phyloP scores from a whole-genome alignment of 768 basidiomycete species.

The Collybia sp. region DNA sequence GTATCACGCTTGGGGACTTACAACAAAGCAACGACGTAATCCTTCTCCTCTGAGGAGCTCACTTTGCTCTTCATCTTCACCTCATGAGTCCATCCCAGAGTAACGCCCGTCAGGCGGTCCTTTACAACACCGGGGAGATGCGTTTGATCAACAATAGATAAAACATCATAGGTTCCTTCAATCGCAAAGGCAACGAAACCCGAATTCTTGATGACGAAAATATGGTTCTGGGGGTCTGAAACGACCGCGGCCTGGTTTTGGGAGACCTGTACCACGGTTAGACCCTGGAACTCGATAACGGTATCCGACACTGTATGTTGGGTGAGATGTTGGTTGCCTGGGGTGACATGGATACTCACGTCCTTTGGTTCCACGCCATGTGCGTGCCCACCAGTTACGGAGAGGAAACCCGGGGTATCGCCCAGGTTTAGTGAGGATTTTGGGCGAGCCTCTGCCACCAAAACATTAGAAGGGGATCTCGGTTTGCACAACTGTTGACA shows the following conservation, averaged over 20 bases:
- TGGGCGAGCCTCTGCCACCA: slow-evolving; percentile 58
- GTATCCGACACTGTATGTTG: slow-evolving; percentile 64
- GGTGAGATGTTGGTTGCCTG: slow-evolving; percentile 1
- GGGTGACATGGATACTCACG: slow-evolving; percentile 35
- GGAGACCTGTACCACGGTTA: slow-evolving; percentile 83
- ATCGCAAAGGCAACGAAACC: slow-evolving; percentile 78
- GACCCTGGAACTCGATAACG: slow-evolving; percentile 73
- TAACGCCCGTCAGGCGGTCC: slow-evolving; percentile 56
- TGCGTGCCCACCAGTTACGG: slow-evolving; percentile 81
- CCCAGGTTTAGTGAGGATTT: slow-evolving; percentile 68
- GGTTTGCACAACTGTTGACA: background rate
- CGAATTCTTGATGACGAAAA: slow-evolving; percentile 76
- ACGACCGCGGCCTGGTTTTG: slow-evolving; percentile 79
- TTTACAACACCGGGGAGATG: slow-evolving; percentile 59
- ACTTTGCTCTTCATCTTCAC: slow-evolving; percentile 70
- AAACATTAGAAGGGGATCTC: background rate
- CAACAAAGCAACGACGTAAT: slow-evolving; percentile 81
- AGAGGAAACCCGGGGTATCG: slow-evolving; percentile 75
- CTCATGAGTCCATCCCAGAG: slow-evolving; percentile 72
- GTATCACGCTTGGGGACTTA: slow-evolving; percentile 24
- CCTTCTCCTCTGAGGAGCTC: slow-evolving; percentile 36
- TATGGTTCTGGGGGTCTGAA: slow-evolving; percentile 73
- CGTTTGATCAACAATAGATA: slow-evolving; percentile 82
- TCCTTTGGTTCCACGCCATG: slow-evolving; percentile 66
- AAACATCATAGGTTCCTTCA: slow-evolving; percentile 74